Evolutionary conservation across 495 filamentous ascomycete genomes (phyloP).

Genomic region (Lasiosphaeris hirsuta): DNA sequence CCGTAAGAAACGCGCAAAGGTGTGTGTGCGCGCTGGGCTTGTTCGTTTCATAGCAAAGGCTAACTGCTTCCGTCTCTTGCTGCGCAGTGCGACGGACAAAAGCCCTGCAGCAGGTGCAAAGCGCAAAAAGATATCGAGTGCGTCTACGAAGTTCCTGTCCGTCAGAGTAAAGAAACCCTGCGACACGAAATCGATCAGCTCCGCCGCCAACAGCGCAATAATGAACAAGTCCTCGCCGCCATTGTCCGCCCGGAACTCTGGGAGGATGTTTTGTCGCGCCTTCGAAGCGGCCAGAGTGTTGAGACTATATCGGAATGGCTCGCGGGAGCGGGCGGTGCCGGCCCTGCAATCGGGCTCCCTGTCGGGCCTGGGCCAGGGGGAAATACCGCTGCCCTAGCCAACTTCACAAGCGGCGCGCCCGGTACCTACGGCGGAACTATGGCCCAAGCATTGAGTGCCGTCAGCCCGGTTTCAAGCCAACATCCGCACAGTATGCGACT

Average conservation of each 20-base stretch:
- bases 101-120: constrained; percentile 49
- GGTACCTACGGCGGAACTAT: constrained; percentile 4
- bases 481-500: constrained; percentile 23
- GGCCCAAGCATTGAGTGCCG: not conserved
- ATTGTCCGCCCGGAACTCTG: constrained; percentile 40
- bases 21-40: constrained; percentile 14
- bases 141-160: constrained; percentile 51
- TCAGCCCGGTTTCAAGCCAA: constrained; percentile 20
- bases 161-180: constrained; percentile 53
- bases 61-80: not conserved
- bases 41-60: not conserved
- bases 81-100: constrained; percentile 50
- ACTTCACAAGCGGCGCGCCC: constrained; percentile 5
- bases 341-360: constrained; percentile 14
- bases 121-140: constrained; percentile 48
- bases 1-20: constrained; percentile 56
- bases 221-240: constrained; percentile 46
- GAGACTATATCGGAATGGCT: constrained; percentile 49
- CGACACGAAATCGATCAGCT: constrained; percentile 50
- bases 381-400: constrained; percentile 1
- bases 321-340: constrained; percentile 6
- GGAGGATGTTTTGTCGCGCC: constrained; percentile 46
- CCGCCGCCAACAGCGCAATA: constrained; percentile 43
- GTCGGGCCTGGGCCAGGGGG: not conserved
- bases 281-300: constrained; percentile 48